Percentiles rank a stretch among this genome's conserved stretches.
Conservation (phyloP, 805 yeast species). For the Candida nemodendra region DNA sequence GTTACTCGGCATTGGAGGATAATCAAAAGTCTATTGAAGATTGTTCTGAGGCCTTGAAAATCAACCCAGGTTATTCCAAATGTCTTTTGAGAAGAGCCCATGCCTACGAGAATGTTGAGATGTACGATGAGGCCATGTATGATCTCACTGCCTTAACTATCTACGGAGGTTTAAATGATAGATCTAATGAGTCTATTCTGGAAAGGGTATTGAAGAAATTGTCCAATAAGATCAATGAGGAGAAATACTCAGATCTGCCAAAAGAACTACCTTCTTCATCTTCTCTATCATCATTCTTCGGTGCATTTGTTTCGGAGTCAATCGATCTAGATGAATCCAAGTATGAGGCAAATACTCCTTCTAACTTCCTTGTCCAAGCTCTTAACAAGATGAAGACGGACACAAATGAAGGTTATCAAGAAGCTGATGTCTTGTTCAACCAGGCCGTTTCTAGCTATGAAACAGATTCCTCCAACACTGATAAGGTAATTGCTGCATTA, state of each 20-base stretch:
- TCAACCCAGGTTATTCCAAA: conserved; percentile 88
- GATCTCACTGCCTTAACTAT: conserved; percentile 89
- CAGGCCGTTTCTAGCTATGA: conserved; percentile 52
- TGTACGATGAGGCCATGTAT: conserved; percentile 80
- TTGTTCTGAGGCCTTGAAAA: conserved; percentile 78
- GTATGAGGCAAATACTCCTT: conserved; percentile 58
- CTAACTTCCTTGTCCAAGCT: conserved; percentile 63
- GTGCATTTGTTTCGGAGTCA: conserved; percentile 67
- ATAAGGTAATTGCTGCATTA: conserved; percentile 50
- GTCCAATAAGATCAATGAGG: conserved; percentile 70
- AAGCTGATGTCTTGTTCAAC: conserved; percentile 55
- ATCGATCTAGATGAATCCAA: conserved; percentile 44
- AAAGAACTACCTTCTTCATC: conserved; percentile 77
- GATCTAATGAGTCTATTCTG: conserved; percentile 72
- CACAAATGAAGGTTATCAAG: conserved; percentile 58
- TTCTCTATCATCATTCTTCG: conserved; percentile 80
- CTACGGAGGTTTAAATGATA: conserved; percentile 73
- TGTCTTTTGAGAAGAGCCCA: conserved; percentile 91
- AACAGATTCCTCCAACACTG: conserved; percentile 37
- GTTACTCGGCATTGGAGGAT: conserved; percentile 79
- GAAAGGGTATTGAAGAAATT: conserved; percentile 84
- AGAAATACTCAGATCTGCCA: conserved; percentile 49
- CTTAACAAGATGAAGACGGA: conserved; percentile 48
- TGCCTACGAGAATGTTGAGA: conserved; percentile 80
- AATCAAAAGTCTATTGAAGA: conserved; percentile 84